phyloP scores from a whole-genome alignment of 2,329 filamentous ascomycete species.

The Xylariaceae sp. region DNA sequence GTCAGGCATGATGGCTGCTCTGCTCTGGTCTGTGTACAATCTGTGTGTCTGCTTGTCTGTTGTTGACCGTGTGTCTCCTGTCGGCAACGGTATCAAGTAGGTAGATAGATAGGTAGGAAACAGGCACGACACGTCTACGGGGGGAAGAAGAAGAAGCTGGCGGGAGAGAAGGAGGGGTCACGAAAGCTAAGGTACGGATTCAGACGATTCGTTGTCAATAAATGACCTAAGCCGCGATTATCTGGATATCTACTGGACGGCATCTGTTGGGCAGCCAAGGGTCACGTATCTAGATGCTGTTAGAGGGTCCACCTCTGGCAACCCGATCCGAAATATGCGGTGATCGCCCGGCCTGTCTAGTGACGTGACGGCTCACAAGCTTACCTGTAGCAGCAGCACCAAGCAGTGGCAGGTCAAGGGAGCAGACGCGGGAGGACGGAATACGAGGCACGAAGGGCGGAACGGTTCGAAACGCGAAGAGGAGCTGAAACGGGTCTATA shows the following conservation, averaged over 20 bases:
- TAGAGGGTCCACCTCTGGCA: neutral
- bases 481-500: no score
- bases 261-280: neutral
- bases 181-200: neutral
- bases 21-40: neutral
- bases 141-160: neutral
- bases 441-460: no score
- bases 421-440: no score
- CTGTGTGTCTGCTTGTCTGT: neutral
- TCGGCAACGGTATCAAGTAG: neutral
- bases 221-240: neutral
- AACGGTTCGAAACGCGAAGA: no score
- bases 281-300: neutral
- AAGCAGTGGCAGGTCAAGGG: no score
- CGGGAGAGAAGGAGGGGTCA: neutral
- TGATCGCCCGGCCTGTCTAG: neutral
- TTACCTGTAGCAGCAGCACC: no score
- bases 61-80: no score
- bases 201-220: neutral
- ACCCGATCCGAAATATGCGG: neutral
- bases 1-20: slow-evolving; percentile 23
- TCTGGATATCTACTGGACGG: neutral
- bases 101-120: neutral
- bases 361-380: no score
- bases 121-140: neutral